phyloP scores from a whole-genome alignment of 2,329 filamentous ascomycete genomes.

The Fusarium sp. region DNA sequence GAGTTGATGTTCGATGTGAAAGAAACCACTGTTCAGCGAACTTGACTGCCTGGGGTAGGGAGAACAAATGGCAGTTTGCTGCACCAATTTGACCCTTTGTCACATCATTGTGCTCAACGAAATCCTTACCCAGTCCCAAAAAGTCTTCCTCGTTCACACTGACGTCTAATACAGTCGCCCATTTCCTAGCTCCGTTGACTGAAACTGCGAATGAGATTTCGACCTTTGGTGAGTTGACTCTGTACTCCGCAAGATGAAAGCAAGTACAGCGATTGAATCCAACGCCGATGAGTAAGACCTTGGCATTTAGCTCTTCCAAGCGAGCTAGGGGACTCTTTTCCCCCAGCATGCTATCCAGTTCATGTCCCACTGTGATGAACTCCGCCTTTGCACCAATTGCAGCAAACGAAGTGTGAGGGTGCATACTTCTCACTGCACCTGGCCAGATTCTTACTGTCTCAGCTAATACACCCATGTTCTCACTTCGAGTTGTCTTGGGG shows the following conservation, averaged over 20 bases:
- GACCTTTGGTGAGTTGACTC: background rate
- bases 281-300: background rate
- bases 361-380: background rate
- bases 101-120: background rate
- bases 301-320: background rate
- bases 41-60: background rate
- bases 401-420: slow-evolving; percentile 1
- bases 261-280: background rate
- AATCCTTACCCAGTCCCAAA: background rate
- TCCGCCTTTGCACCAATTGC: background rate
- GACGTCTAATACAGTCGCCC: background rate
- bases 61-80: background rate
- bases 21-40: background rate
- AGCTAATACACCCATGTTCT: background rate
- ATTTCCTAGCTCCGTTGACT: background rate
- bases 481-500: background rate
- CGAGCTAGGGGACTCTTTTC: background rate
- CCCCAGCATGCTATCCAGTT: background rate
- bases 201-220: background rate
- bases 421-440: background rate
- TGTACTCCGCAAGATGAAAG: slow-evolving; percentile 12
- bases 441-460: slow-evolving; percentile 1
- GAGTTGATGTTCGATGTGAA: background rate
- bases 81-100: background rate
- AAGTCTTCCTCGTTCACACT: background rate